phyloP scores from a whole-genome alignment of 768 basidiomycete species.

The Collybia sp. region DNA sequence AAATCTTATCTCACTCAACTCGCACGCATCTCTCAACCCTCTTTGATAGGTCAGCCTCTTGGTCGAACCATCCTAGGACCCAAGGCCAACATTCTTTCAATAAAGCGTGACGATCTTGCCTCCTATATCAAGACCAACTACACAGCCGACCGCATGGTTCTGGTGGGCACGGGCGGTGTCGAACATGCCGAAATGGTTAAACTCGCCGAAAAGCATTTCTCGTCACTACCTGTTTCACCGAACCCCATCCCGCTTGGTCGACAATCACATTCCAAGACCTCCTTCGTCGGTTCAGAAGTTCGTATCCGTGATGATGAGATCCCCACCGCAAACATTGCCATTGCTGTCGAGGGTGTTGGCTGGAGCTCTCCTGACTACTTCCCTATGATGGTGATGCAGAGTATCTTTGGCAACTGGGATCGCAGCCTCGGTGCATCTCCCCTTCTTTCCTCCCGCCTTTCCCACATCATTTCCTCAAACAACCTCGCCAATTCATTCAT shows the following conservation, averaged over 20 bases:
- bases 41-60: constrained; percentile 74
- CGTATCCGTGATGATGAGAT: constrained; percentile 91
- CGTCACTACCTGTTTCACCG: constrained; percentile 78
- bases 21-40: constrained; percentile 5
- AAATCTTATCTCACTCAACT: constrained; percentile 22
- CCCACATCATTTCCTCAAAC: constrained; percentile 85
- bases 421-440: constrained; percentile 88
- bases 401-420: constrained; percentile 99
- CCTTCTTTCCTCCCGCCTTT: constrained; percentile 86
- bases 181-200: constrained; percentile 90
- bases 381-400: constrained; percentile 98
- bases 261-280: constrained; percentile 67
- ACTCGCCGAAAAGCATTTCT: constrained; percentile 93
- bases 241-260: constrained; percentile 88
- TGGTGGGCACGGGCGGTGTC: constrained; percentile 95
- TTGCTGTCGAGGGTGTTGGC: constrained; percentile 96
- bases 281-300: constrained; percentile 92
- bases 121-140: constrained; percentile 97
- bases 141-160: constrained; percentile 97
- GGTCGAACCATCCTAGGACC: constrained; percentile 98
- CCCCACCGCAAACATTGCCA: constrained; percentile 87
- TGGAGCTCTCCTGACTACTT: constrained; percentile 99
- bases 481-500: constrained; percentile 99
- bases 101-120: constrained; percentile 83
- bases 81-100: constrained; percentile 92